Evolutionary conservation across 1,284 basidiomycete genomes (phyloP).

Genomic region (Cutaneotrichosporon cyanovorans): DNA sequence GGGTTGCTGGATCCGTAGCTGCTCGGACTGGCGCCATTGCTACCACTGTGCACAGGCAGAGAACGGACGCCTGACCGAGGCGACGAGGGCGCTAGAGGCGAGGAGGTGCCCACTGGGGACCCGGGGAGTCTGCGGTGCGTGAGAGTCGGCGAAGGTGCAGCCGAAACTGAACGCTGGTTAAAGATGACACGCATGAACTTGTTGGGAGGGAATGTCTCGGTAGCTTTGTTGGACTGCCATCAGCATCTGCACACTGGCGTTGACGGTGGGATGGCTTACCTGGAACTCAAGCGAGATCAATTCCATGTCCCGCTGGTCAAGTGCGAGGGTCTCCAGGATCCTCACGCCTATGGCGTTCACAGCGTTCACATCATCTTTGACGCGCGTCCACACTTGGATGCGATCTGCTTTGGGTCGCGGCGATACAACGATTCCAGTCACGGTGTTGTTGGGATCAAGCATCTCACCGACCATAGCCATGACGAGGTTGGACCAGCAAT

Average conservation of each 20-base stretch:
- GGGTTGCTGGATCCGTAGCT: not conserved
- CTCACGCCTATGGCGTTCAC: slow-evolving; percentile 70
- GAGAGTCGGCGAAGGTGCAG: not conserved
- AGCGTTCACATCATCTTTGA: slow-evolving; percentile 70
- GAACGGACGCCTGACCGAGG: not conserved
- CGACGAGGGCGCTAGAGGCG: slow-evolving; percentile 1
- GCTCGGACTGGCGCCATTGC: slow-evolving; percentile 1
- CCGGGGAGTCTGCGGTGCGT: not conserved
- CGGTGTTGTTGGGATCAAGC: slow-evolving; percentile 70
- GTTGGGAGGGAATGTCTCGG: not conserved
- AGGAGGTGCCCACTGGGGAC: slow-evolving; percentile 2
- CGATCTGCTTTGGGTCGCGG: slow-evolving; percentile 77
- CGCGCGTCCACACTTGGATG: slow-evolving; percentile 80
- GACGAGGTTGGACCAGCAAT: slow-evolving; percentile 81
- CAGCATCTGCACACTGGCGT: not conserved
- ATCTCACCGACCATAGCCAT: slow-evolving; percentile 88
- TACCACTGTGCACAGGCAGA: slow-evolving; percentile 4
- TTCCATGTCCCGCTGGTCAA: slow-evolving; percentile 54
- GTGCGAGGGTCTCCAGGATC: slow-evolving; percentile 61
- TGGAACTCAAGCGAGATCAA: slow-evolving; percentile 82
- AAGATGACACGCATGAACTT: slow-evolving; percentile 3
- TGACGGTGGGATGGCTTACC: too few species aligned
- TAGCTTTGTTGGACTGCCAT: slow-evolving; percentile 2
- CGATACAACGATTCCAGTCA: slow-evolving; percentile 85
- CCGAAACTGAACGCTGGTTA: not conserved